phyloP scores from a whole-genome alignment of 768 basidiomycete genomes.

The Tulasnella sp. region DNA sequence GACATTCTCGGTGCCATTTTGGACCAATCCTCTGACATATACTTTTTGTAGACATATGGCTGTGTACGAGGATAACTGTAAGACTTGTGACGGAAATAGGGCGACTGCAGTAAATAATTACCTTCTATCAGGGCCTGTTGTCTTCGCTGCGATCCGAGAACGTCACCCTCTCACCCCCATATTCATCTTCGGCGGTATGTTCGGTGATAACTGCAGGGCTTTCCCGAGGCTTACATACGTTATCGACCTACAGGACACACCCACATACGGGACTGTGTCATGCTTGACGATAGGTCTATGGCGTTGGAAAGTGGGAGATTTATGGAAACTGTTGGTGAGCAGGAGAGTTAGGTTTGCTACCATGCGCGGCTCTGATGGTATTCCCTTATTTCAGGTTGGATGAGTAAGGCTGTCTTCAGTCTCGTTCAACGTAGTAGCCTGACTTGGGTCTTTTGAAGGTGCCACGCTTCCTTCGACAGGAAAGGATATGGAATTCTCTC shows the following conservation, averaged over 20 bases:
- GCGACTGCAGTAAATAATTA: neutral
- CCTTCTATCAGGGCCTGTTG: slow-evolving; percentile 49
- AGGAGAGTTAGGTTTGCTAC: neutral
- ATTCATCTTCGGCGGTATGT: slow-evolving; percentile 65
- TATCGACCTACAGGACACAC: slow-evolving; percentile 46
- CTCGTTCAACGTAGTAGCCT: neutral
- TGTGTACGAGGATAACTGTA: slow-evolving; percentile 58
- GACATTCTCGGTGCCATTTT: neutral
- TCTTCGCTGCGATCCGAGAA: slow-evolving; percentile 65
- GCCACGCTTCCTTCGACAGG: slow-evolving; percentile 35
- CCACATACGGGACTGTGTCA: slow-evolving; percentile 72
- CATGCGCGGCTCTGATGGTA: neutral
- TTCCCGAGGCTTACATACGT: too few relatives aligned
- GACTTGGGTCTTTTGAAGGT: slow-evolving; percentile 32
- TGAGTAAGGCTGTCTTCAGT: slow-evolving; percentile 40
- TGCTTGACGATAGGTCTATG: slow-evolving; percentile 68
- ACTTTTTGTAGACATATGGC: slow-evolving; percentile 68
- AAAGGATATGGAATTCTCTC: slow-evolving; percentile 47
- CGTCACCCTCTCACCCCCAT: slow-evolving; percentile 72
- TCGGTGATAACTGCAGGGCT: neutral
- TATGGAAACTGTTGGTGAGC: slow-evolving; percentile 81
- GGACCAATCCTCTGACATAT: neutral
- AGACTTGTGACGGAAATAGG: slow-evolving; percentile 21
- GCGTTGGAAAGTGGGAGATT: slow-evolving; percentile 77
- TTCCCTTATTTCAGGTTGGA: slow-evolving; percentile 39